Evolutionary conservation across 2,329 filamentous ascomycete species (phyloP), one percentile per base, ranked within the genome.

Genomic region (Penicillium sp.): DNA sequence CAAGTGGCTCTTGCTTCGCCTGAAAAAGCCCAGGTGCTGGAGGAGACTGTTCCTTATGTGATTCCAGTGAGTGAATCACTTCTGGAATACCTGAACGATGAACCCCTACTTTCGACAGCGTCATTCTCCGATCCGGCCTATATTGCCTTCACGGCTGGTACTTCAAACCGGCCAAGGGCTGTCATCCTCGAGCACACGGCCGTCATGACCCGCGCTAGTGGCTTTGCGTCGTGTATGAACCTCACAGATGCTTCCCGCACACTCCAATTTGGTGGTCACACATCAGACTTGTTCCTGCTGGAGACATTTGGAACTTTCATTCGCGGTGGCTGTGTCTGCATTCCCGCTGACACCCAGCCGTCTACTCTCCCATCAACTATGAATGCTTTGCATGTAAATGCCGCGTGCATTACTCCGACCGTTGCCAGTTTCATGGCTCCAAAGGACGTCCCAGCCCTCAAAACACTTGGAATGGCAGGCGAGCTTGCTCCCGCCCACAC

Each of bases 291-390:
- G 8, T 70, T 64, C 35, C 57, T 76, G 14, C 54, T 63, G 21
- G 70, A 63, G 37, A 54, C 61, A 27, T 68, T 68, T 45, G 62
- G 46, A 33, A 67, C 63, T 11, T 62, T 63, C 21, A 49, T 58
- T 43, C 51, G 60, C 18, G 72, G 73, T 26, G 73, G 72, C 3
- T 71, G 67, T 25, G 50, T 76, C 10, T 75, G 72, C 39, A 68
- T 76, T 2, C 71, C 72, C 0, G 64, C 65, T 34, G 54, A 70
- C 48, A 49, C 65, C 28, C 68, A 75, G 9, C 72, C 69, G 64
- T 68, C 65, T 1, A 74, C 76, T 50, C 70, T 83, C 54, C 79
- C 79, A 0, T 70, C 74, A 0, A 69, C 76, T 0, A 69, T 83
- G 45, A 67, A 41, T 42, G 67, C 11, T 28, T 69, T 41, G 20